Evolutionary conservation across 306 rosid species (phyloP).

Genomic region (Mimosa pudica): DNA sequence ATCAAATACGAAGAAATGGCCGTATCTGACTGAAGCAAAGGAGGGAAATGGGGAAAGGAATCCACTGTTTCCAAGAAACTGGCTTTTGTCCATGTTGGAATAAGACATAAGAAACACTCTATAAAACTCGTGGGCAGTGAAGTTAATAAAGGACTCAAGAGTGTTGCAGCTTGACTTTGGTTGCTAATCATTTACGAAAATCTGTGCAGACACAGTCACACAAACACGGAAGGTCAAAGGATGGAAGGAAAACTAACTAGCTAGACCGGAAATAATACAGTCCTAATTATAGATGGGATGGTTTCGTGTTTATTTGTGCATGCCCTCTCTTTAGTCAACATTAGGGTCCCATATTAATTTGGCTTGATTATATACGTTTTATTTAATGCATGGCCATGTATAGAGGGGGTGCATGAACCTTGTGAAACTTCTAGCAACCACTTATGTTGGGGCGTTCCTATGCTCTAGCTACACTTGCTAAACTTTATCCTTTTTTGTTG

Average conservation of each 20-base stretch:
- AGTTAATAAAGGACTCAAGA: not conserved
- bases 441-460: not conserved
- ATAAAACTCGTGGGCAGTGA: not conserved
- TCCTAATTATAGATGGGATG: conserved; percentile 8
- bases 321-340: conserved; percentile 12
- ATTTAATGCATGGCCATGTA: not conserved
- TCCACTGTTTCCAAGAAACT: not conserved
- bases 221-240: conserved; percentile 2
- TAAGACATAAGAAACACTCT: not conserved
- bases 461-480: not conserved
- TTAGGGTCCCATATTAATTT: conserved; percentile 23
- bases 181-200: not conserved
- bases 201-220: not conserved
- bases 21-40: conserved; percentile 6
- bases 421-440: not conserved
- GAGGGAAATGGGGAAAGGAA: not conserved
- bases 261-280: not conserved
- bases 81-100: conserved; percentile 19
- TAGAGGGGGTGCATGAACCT: conserved; percentile 30
- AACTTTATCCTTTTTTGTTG: not conserved
- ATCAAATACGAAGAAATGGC: conserved; percentile 9
- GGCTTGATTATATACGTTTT: not conserved
- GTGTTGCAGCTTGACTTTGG: not conserved
- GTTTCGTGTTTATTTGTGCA: conserved; percentile 5
- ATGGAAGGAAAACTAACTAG: conserved; percentile 3